phyloP scores from a whole-genome alignment of 305 asterid species.

The Ajuga reptans region DNA sequence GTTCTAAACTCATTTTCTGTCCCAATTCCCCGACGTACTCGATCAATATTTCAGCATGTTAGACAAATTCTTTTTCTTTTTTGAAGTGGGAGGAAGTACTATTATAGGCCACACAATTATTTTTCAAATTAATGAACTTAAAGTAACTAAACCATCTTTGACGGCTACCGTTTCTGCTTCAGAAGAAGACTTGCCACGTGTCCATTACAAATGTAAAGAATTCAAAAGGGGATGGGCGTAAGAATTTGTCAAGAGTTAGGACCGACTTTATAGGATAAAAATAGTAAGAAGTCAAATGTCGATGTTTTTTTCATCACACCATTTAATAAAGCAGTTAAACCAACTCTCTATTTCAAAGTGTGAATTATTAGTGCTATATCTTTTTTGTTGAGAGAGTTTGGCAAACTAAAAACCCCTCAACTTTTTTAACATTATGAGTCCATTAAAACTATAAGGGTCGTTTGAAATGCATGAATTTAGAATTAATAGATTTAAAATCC shows the following conservation, averaged over 20 bases:
- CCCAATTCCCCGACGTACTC: no score
- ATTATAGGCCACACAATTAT: neutral
- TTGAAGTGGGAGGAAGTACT: no score
- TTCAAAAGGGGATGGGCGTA: neutral
- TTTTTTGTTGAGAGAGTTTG: neutral
- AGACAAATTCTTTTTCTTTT: no score
- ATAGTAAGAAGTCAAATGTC: slow-evolving; percentile 18
- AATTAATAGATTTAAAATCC: no score
- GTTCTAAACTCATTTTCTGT: no score
- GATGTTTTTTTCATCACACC: slow-evolving; percentile 10
- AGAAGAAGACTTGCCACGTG: neutral
- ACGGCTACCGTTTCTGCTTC: slow-evolving; percentile 8
- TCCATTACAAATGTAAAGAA: neutral
- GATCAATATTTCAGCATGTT: no score
- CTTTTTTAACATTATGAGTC: no score
- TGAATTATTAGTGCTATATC: no score
- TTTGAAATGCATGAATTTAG: no score
- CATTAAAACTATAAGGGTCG: no score
- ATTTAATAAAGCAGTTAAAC: slow-evolving; percentile 46
- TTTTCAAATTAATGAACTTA: neutral
- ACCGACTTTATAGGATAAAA: slow-evolving; percentile 14
- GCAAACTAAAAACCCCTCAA: no score
- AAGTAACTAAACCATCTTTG: slow-evolving; percentile 19
- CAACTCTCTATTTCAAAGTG: slow-evolving; percentile 27
- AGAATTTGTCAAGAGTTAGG: slow-evolving; percentile 7